These are phyloP conservation scores for Lablab purpureus DNA, from an alignment of 306 rosid species.

Conservation along the genomic window DNA sequence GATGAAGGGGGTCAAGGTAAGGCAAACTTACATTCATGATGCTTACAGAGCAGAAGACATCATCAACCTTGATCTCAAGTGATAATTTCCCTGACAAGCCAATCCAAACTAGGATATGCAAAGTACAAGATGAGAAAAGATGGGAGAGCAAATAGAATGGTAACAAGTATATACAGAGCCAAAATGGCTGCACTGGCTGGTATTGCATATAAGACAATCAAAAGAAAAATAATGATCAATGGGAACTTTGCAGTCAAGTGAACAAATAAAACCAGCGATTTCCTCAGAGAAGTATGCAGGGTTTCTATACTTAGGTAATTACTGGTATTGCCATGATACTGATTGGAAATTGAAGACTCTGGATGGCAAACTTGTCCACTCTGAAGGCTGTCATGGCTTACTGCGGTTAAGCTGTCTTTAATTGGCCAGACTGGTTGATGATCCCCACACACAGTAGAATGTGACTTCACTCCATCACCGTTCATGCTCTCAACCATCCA, in stretches of 20 bases:
- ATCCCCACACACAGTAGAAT: constrained; percentile 56
- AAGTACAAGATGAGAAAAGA: constrained; percentile 83
- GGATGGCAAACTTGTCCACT: constrained; percentile 58
- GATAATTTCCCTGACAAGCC: constrained; percentile 88
- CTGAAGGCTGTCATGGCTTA: constrained; percentile 50
- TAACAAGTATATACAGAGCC: constrained; percentile 75
- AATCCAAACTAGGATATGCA: constrained; percentile 87
- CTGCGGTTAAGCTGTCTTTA: constrained; percentile 53
- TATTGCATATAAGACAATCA: constrained; percentile 75
- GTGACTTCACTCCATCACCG: constrained; percentile 69
- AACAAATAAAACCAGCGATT: constrained; percentile 68
- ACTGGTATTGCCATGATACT: constrained; percentile 32
- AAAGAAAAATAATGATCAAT: constrained; percentile 71
- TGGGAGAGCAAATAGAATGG: constrained; percentile 81
- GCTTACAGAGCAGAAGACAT: constrained; percentile 35
- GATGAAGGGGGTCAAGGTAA: constrained; percentile 42
- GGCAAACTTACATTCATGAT: constrained; percentile 46
- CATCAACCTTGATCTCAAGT: constrained; percentile 51
- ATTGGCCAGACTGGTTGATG: constrained; percentile 52
- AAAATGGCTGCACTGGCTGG: constrained; percentile 88
- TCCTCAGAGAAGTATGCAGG: constrained; percentile 60
- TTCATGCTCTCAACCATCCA: constrained; percentile 95
- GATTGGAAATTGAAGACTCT: constrained; percentile 51
- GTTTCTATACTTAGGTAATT: constrained; percentile 62
- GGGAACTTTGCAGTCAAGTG: constrained; percentile 87